Conservation (phyloP, 768 basidiomycete species). For the Cystofilobasidium bisporidii region DNA sequence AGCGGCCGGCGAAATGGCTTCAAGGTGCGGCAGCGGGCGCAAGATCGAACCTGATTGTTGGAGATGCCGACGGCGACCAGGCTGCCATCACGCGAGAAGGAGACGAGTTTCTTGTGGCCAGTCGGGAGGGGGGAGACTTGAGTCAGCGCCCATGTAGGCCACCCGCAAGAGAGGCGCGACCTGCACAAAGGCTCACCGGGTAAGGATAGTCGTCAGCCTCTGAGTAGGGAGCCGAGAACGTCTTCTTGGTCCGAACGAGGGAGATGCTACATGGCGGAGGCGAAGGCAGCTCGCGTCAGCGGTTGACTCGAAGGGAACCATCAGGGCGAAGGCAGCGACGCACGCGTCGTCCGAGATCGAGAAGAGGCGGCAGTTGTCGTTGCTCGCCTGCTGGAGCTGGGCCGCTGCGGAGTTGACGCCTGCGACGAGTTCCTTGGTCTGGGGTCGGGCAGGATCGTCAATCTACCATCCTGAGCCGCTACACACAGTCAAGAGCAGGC, state of each 20-base stretch:
- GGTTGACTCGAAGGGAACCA: constrained; percentile 20
- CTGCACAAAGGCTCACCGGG: constrained; percentile 51
- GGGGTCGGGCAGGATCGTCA: background rate
- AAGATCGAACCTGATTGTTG: constrained; percentile 52
- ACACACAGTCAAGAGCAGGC: background rate
- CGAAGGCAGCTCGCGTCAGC: constrained; percentile 5
- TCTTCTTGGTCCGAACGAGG: constrained; percentile 50
- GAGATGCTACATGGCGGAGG: constrained; percentile 46
- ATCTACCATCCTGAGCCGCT: background rate
- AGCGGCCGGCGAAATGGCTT: constrained; percentile 18
- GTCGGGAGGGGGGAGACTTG: background rate
- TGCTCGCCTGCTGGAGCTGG: constrained; percentile 54
- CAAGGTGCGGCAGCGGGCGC: background rate
- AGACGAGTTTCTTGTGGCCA: constrained; percentile 81
- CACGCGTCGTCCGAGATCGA: constrained; percentile 53
- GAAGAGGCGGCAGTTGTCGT: constrained; percentile 75
- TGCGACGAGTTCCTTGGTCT: constrained; percentile 54
- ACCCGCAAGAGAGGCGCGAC: background rate
- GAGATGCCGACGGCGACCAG: constrained; percentile 62
- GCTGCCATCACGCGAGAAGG: constrained; percentile 59
- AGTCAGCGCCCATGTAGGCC: no score
- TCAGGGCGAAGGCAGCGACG: constrained; percentile 27
- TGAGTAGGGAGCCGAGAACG: constrained; percentile 51
- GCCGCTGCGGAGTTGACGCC: constrained; percentile 75
- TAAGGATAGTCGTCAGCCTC: constrained; percentile 55